Evolutionary conservation across 169 alveolate species (phyloP), one percentile per base, ranked within the genome.

Genomic region (Perkinsus olseni): DNA sequence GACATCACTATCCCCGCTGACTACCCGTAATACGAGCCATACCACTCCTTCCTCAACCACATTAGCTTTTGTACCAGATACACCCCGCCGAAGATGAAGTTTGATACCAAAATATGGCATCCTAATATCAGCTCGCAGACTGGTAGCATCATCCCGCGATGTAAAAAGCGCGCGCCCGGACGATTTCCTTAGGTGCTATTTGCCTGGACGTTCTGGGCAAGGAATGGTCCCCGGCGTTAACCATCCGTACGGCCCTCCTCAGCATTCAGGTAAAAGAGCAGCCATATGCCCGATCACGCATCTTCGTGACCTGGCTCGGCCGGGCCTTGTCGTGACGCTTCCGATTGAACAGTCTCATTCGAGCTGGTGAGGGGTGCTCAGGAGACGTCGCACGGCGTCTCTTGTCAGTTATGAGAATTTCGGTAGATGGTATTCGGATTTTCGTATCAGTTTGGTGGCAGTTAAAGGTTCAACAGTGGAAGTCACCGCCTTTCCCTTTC

Each of bases 221-320:
- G 94, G 99, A 98, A 94, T 99, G 99, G 99, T 97, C 99, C 50
- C 99, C 99, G n/a, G 99, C 99, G 17, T 95, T 99, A 62, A 98
- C 99, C 8, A 96, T 98, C 39, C 96, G 99, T 74, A 98, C 99
- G n/a, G 99, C 98, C 50, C 96, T 98, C 62, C 95, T 97, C 39
- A 97, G 99, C 13, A 98, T 98, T 82, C 98, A 62, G 34, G 82
- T 62, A 45, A 45, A 17, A 45, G 17, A n/a, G n/a, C n/a, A n/a
- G n/a, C n/a, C n/a, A n/a, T n/a, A n/a, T n/a, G n/a, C n/a, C n/a
- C n/a, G n/a, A n/a, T n/a, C n/a, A n/a, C n/a, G n/a, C n/a, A n/a
- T n/a, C n/a, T n/a, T n/a, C n/a, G 97, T 91, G 95, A 96, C 37
- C 96, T 97, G 38, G 93, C 95, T 38, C 92, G 17, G 24, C 62